Percentiles rank a stretch among this genome's conserved stretches.
These are phyloP conservation scores for Solanum hybrid DNA, from an alignment of 305 asterid genomes.

Conservation along the genomic window DNA sequence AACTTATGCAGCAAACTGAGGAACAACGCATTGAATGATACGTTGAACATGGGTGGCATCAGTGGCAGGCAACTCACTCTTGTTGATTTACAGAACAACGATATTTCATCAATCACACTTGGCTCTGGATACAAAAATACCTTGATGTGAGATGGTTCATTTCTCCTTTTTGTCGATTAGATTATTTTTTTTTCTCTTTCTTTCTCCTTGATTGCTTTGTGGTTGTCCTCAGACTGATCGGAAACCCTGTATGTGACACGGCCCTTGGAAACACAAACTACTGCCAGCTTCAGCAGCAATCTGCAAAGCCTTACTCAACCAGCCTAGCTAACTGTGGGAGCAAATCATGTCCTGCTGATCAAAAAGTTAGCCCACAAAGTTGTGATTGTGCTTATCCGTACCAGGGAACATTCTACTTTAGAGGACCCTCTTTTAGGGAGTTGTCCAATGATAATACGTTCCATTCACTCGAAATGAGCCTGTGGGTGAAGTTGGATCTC, in stretches of 20 bases:
- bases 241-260: conserved; percentile 77
- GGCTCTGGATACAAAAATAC: conserved; percentile 70
- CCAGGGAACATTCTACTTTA: conserved; percentile 78
- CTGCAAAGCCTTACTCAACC: conserved; percentile 68
- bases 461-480: conserved; percentile 88
- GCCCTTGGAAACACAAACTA: conserved; percentile 62
- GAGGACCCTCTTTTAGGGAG: conserved; percentile 89
- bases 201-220: neutral
- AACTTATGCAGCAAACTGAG: conserved; percentile 53
- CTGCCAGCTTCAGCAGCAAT: conserved; percentile 69
- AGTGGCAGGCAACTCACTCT: conserved; percentile 60
- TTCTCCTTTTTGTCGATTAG: neutral
- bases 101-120: conserved; percentile 56
- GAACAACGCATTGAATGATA: conserved; percentile 63
- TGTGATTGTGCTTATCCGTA: conserved; percentile 88
- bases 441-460: conserved; percentile 63
- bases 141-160: conserved; percentile 43
- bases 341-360: conserved; percentile 49
- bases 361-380: conserved; percentile 79
- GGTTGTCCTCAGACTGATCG: conserved; percentile 51
- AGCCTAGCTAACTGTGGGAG: conserved; percentile 81
- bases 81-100: conserved; percentile 73
- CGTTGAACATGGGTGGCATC: conserved; percentile 57
- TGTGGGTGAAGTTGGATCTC: conserved; percentile 77
- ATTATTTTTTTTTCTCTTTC: neutral